A percentile compares a stretch with the other conserved stretches of the same genome.
Evolutionary conservation across 352 stramenopile genomes (phyloP).

Genomic region (Blastocystis sp.): DNA sequence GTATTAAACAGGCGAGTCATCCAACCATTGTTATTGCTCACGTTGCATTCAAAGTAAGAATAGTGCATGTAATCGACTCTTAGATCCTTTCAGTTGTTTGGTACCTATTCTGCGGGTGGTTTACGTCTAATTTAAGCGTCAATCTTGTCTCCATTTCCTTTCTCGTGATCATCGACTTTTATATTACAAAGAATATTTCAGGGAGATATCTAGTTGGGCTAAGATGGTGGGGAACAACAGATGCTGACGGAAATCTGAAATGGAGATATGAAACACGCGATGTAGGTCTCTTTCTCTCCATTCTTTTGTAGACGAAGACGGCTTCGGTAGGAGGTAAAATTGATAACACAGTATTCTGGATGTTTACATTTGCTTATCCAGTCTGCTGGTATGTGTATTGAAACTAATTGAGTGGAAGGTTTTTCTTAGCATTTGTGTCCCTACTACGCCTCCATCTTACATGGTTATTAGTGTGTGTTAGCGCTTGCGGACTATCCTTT

Average conservation of each 20-base stretch:
- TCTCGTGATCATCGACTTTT: not conserved
- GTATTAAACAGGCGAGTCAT: not conserved
- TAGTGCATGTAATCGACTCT: not conserved
- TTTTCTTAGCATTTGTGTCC: not conserved
- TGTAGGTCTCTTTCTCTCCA: not conserved
- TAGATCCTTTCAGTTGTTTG: not conserved
- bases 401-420: not conserved
- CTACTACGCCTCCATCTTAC: not conserved
- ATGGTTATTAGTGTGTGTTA: not conserved
- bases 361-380: not conserved
- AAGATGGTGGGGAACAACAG: not conserved
- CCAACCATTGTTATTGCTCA: not conserved
- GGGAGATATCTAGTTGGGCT: not conserved
- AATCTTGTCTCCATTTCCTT: not conserved
- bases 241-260: not conserved
- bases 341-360: not conserved
- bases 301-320: not conserved
- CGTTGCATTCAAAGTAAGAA: not conserved
- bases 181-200: slow-evolving; percentile 22
- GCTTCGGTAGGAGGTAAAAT: not conserved
- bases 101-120: slow-evolving; percentile 9
- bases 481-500: not conserved
- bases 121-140: not conserved
- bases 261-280: not conserved
- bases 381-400: not conserved